Conservation (phyloP, 352 stramenopile species). For the Pythium vanterpoolii region DNA sequence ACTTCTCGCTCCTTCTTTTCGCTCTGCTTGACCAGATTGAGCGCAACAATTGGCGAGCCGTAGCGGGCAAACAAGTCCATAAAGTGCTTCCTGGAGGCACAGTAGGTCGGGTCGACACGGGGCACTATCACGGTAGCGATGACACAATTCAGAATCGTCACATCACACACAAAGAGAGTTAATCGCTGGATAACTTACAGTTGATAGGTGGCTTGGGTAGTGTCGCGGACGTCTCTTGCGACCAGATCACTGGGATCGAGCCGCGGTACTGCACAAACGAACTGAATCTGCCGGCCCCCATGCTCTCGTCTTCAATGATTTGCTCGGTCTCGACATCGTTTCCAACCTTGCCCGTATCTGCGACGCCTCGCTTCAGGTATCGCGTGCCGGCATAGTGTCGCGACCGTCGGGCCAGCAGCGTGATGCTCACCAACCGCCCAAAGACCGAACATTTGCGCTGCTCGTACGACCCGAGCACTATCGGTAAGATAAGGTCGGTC, state of each 20-base stretch:
- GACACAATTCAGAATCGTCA: neutral
- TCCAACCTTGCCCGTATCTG: conserved; percentile 97
- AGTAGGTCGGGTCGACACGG: conserved; percentile 96
- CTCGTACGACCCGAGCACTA: conserved; percentile 95
- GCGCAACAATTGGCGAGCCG: conserved; percentile 93
- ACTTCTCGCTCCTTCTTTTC: conserved; percentile 97
- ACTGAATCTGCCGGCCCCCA: conserved; percentile 91
- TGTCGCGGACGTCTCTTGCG: conserved; percentile 97
- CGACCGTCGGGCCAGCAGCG: conserved; percentile 94
- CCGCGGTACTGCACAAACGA: conserved; percentile 98
- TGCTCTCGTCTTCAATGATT: conserved; percentile 90
- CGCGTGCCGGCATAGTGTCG: conserved; percentile 98
- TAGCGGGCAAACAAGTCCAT: conserved; percentile 96
- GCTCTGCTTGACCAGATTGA: conserved; percentile 98
- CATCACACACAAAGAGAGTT: neutral
- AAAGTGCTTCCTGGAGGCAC: conserved; percentile 92
- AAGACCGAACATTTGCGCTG: conserved; percentile 97
- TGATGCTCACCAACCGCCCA: conserved; percentile 93
- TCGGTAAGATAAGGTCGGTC: conserved; percentile 86
- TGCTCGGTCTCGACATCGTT: conserved; percentile 99
- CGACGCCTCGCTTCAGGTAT: conserved; percentile 97
- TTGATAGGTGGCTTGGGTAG: conserved; percentile 98
- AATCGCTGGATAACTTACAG: conserved; percentile 35
- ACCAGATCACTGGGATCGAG: conserved; percentile 99
- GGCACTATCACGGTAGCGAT: conserved; percentile 65